These are phyloP conservation scores for Fistulifera solaris DNA, from an alignment of 108 stramenopile species.

Conservation along the genomic window DNA sequence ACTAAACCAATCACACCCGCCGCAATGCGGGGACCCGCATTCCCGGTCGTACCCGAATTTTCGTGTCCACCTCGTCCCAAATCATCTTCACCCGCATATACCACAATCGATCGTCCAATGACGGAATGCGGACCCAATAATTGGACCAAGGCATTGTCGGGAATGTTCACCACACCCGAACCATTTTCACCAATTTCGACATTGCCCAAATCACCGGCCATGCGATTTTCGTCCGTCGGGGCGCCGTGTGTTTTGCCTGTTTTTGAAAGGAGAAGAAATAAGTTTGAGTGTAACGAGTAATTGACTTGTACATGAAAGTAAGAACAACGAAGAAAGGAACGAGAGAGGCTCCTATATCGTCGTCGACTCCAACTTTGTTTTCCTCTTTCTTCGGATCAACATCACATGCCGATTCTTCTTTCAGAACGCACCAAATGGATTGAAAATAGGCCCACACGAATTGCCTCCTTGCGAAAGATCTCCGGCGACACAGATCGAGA, in stretches of 20 bases:
- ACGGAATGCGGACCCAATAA: constrained; percentile 89
- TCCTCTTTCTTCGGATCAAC: no score
- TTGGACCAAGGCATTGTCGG: constrained; percentile 65
- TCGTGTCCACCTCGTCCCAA: constrained; percentile 88
- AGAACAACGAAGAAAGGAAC: not conserved
- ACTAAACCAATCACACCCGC: constrained; percentile 86
- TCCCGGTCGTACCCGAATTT: constrained; percentile 75
- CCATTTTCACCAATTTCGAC: constrained; percentile 58
- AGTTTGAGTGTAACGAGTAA: not conserved
- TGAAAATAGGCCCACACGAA: constrained; percentile 77
- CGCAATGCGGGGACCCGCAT: constrained; percentile 80
- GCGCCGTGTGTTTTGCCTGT: constrained; percentile 74
- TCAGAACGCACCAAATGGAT: constrained; percentile 73
- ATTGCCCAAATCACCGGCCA: constrained; percentile 89
- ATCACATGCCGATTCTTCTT: not conserved
- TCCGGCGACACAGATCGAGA: constrained; percentile 76
- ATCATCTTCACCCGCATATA: constrained; percentile 86
- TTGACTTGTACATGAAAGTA: not conserved
- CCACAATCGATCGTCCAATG: constrained; percentile 84
- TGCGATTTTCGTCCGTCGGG: constrained; percentile 68
- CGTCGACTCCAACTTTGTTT: no score
- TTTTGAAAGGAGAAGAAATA: not conserved
- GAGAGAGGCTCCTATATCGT: no score
- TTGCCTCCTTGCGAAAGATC: constrained; percentile 71
- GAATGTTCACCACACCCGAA: constrained; percentile 47